These are phyloP conservation scores for Sisymbrium altissimum DNA, from an alignment of 345 rosid genomes.

Conservation along the genomic window DNA sequence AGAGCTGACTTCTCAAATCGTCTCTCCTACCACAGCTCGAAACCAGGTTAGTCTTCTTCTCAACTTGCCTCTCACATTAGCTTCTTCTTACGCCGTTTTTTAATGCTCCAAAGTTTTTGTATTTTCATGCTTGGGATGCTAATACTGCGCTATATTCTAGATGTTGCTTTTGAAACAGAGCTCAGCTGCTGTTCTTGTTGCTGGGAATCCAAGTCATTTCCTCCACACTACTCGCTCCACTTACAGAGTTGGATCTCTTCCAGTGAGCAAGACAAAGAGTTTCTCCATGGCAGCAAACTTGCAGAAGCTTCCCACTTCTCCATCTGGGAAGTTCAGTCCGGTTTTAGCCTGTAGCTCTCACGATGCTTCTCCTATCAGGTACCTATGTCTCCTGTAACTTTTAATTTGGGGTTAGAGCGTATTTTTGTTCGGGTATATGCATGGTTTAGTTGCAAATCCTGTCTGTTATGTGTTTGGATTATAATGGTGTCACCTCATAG, in stretches of 20 bases:
- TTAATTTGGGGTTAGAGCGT: background rate
- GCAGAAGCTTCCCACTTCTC: background rate
- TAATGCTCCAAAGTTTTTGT: background rate
- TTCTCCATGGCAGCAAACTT: constrained; percentile 25
- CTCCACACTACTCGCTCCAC: constrained; percentile 6
- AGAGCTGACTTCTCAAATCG: background rate
- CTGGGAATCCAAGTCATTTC: constrained; percentile 12
- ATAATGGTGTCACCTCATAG: background rate
- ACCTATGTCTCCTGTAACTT: background rate
- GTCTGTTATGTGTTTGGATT: background rate
- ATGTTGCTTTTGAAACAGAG: constrained; percentile 35
- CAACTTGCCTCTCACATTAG: background rate
- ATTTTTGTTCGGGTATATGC: background rate
- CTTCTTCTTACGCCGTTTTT: background rate
- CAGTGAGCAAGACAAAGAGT: background rate
- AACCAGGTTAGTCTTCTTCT: constrained; percentile 16
- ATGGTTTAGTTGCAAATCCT: background rate
- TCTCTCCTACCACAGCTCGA: background rate
- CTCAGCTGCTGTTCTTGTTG: constrained; percentile 21
- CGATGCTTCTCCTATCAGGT: constrained; percentile 24
- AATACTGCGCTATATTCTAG: background rate
- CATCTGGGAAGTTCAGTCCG: constrained; percentile 16
- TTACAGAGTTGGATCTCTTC: constrained; percentile 5
- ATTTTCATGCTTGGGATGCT: background rate
- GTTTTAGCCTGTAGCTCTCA: constrained; percentile 33